Percentiles rank a stretch among this genome's conserved stretches.
These are phyloP conservation scores for Phlegmacium glaucopus DNA, from an alignment of 768 basidiomycete species.

Conservation along the genomic window DNA sequence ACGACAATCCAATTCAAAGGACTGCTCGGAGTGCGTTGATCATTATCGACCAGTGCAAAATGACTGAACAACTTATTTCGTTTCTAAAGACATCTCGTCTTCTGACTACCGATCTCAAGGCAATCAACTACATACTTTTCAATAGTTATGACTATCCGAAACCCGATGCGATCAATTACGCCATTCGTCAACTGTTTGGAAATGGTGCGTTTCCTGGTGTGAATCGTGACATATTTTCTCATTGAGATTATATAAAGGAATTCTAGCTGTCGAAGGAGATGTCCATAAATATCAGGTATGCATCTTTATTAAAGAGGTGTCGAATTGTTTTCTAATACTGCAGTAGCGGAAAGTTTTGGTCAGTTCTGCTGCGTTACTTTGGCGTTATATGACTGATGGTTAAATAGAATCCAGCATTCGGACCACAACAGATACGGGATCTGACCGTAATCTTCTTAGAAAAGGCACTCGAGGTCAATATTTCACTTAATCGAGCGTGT, in stretches of 20 bases:
- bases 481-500: not conserved
- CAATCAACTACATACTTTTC: constrained; percentile 57
- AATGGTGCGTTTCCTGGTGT: constrained; percentile 20
- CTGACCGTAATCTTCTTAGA: constrained; percentile 50
- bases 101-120: constrained; percentile 57
- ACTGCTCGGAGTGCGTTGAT: constrained; percentile 35
- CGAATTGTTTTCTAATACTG: not conserved
- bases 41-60: not conserved
- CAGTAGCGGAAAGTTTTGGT: constrained; percentile 41
- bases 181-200: constrained; percentile 40
- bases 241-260: constrained; percentile 27
- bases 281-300: constrained; percentile 40
- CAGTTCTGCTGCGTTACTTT: not conserved
- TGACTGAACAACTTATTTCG: not conserved
- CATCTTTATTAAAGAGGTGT: not conserved
- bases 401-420: constrained; percentile 60
- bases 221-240: not conserved
- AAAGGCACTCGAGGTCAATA: constrained; percentile 44
- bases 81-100: constrained; percentile 31
- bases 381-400: not conserved
- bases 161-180: constrained; percentile 34
- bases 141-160: constrained; percentile 55
- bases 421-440: constrained; percentile 51
- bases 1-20: constrained; percentile 38
- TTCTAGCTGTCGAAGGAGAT: constrained; percentile 45